Base-by-base conservation (phyloP, 208 protist species). In the Porcisia hertigi region DNA sequence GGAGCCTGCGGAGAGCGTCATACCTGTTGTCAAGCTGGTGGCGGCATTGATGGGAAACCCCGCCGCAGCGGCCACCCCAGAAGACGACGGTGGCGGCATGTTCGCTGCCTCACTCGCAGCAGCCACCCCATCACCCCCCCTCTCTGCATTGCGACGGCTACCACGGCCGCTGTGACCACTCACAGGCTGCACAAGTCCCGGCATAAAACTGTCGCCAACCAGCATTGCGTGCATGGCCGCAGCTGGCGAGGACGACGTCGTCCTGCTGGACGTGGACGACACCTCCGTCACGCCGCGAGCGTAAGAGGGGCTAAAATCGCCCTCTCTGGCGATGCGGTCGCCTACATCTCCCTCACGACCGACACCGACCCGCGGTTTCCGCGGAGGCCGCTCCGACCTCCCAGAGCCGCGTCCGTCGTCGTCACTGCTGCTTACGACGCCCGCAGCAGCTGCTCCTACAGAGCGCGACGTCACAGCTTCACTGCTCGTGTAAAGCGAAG, bases 301-400 rank as follows among this genome's bases (percentile, higher is more conserved):
- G 78, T 82, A 82, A 30, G 78, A 82, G 1, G 78, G 78, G 54
- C 75, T 67, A 54, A 76, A 60, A 23, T 76, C 71, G 14, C 41
- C 71, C 18, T 75, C 77, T 39, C 64, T 54, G n/a, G 18, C 57
- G 16, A 23, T n/a, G n/a, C 41, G 47, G 12, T 62, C 47, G 9
- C 16, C 57, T 23, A 52, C 52, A 47, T 8, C 23, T 30, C 57
- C 69, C 23, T 23, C 52, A 20, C 41, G 39, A 6, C 12, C 11
- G 39, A 30, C 25, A 34, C 30, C 25, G 16, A 34, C 53, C 16
- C 62, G n/a, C 53, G 52, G 76, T 12, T 57, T 30, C 34, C 14
- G 52, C 36, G 7, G 52, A 43, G 18, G 69, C 30, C 47, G 63
- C 25, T 16, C 63, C 2, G 63, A 52, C 41, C 47, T 47, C 34